A percentile compares a stretch with the other conserved stretches of the same genome.
These are phyloP conservation scores for Draba incana DNA, from an alignment of 345 rosid species.

Conservation along the genomic window DNA sequence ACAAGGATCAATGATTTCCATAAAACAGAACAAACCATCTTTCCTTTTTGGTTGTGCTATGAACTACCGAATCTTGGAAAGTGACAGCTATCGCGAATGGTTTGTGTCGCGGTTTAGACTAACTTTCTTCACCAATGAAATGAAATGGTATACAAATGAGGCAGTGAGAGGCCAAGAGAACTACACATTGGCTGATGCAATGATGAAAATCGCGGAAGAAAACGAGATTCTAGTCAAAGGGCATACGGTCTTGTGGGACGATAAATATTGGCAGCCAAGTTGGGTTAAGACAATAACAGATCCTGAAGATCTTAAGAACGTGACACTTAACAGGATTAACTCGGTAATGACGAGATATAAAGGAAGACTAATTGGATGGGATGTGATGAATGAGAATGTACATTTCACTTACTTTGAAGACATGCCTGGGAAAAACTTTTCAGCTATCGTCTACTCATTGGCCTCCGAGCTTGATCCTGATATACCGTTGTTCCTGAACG, in stretches of 20 bases:
- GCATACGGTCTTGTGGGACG: slow-evolving; percentile 78
- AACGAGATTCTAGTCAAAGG: slow-evolving; percentile 59
- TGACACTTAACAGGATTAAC: slow-evolving; percentile 50
- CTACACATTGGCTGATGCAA: slow-evolving; percentile 61
- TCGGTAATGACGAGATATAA: slow-evolving; percentile 71
- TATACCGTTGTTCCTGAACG: slow-evolving; percentile 65
- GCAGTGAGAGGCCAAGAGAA: slow-evolving; percentile 58
- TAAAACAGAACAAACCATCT: slow-evolving; percentile 47
- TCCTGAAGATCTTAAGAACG: slow-evolving; percentile 44
- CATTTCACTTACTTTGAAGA: slow-evolving; percentile 77
- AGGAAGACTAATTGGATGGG: slow-evolving; percentile 71
- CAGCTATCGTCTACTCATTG: slow-evolving; percentile 45
- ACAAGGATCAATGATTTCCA: slow-evolving; percentile 51
- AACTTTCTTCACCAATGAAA: slow-evolving; percentile 78
- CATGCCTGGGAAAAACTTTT: slow-evolving; percentile 61
- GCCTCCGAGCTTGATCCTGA: slow-evolving; percentile 57
- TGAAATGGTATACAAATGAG: slow-evolving; percentile 90
- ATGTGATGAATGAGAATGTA: slow-evolving; percentile 79
- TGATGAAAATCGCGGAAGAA: slow-evolving; percentile 51
- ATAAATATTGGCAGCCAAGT: slow-evolving; percentile 54
- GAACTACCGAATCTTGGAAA: slow-evolving; percentile 59
- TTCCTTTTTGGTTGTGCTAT: slow-evolving; percentile 78
- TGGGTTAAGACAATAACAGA: slow-evolving; percentile 63
- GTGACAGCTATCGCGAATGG: slow-evolving; percentile 61
- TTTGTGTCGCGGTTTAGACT: slow-evolving; percentile 64